Conservation (phyloP, 306 rosid genomes). For the Vicia villosa region DNA sequence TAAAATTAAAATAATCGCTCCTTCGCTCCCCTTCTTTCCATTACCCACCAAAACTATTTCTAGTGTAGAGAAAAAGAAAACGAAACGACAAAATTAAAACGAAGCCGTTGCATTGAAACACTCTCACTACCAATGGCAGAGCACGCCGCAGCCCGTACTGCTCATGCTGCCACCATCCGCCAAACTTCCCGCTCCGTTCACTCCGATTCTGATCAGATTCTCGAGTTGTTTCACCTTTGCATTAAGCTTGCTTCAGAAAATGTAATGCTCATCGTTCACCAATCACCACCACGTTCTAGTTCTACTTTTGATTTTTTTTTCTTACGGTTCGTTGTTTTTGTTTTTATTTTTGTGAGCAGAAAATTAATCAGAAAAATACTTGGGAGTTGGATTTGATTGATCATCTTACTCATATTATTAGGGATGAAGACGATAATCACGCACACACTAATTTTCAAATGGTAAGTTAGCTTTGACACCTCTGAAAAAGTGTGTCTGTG, state of each 20-base stretch:
- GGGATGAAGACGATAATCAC: slow-evolving; percentile 63
- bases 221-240: slow-evolving; percentile 75
- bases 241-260: slow-evolving; percentile 85
- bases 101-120: background rate
- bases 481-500: too few species aligned
- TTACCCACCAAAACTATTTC: too few species aligned
- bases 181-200: slow-evolving; percentile 45
- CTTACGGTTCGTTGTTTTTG: background rate
- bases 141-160: slow-evolving; percentile 76
- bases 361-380: slow-evolving; percentile 88
- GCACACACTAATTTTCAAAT: slow-evolving; percentile 81
- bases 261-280: slow-evolving; percentile 32
- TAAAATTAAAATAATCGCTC: too few species aligned
- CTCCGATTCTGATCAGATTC: slow-evolving; percentile 51
- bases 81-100: too few species aligned
- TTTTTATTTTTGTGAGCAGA: slow-evolving; percentile 46
- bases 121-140: slow-evolving; percentile 44
- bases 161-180: slow-evolving; percentile 60
- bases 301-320: background rate
- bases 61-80: too few species aligned
- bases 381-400: slow-evolving; percentile 91
- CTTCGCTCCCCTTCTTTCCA: too few species aligned
- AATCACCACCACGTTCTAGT: background rate
- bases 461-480: slow-evolving; percentile 41
- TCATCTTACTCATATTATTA: slow-evolving; percentile 72